These are phyloP conservation scores for Aspergillus candidus DNA, from an alignment of 2,329 filamentous ascomycete species.

Conservation along the genomic window DNA sequence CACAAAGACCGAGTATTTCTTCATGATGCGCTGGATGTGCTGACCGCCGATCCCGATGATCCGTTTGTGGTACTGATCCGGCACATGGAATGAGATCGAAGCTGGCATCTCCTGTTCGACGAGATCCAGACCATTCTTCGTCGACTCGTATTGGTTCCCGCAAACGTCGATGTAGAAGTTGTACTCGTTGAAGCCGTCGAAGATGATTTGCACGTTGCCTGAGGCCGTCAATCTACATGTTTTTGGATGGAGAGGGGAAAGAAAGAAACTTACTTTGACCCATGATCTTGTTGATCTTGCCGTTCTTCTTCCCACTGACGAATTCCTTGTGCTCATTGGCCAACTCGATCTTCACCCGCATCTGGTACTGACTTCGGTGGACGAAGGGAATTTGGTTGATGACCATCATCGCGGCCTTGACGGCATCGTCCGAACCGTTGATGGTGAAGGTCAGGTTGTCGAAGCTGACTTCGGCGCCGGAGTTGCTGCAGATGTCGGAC, in stretches of 20 bases:
- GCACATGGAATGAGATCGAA: constrained; percentile 97
- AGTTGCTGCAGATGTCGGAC: constrained; percentile 92
- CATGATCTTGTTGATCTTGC: constrained; percentile 99
- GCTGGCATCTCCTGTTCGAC: constrained; percentile 99
- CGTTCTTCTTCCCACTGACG: constrained; percentile 98
- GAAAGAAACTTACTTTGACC: constrained; percentile 67
- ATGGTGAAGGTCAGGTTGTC: constrained; percentile 92
- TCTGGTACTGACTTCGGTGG: constrained; percentile 79
- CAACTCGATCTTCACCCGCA: constrained; percentile 96
- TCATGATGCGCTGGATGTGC: constrained; percentile 99
- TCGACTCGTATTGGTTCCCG: constrained; percentile 83
- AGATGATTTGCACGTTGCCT: constrained; percentile 96
- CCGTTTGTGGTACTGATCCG: constrained; percentile 97
- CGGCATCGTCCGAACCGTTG: constrained; percentile 90
- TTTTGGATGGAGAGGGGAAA: constrained; percentile 17
- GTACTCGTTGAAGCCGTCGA: constrained; percentile 98
- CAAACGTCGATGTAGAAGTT: constrained; percentile 99
- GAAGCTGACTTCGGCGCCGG: constrained; percentile 88
- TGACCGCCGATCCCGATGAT: constrained; percentile 98
- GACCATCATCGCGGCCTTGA: constrained; percentile 90
- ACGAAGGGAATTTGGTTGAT: constrained; percentile 89
- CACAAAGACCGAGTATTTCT: constrained; percentile 99
- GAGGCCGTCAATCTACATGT: constrained; percentile 4
- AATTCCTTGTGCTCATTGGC: constrained; percentile 99
- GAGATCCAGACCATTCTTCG: constrained; percentile 83